Percentiles rank a stretch among this genome's conserved stretches.
phyloP scores from a whole-genome alignment of 2,329 filamentous ascomycete species.

The Neocucurbitaria cava region DNA sequence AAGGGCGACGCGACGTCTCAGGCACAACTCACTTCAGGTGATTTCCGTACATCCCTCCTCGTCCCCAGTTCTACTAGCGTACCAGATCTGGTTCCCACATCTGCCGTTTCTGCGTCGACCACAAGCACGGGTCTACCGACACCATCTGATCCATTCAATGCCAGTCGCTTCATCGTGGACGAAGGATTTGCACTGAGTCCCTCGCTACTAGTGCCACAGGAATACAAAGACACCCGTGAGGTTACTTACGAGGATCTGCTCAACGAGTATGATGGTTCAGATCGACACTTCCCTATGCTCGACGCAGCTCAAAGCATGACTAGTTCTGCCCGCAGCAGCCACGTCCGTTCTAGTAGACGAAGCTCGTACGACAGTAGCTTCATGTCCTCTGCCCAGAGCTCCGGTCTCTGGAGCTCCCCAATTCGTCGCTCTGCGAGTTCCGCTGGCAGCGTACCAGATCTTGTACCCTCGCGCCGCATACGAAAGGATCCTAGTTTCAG shows the following conservation, averaged over 20 bases:
- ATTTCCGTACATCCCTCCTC: conserved; percentile 36
- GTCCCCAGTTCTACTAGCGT: conserved; percentile 36
- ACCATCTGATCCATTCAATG: conserved; percentile 32
- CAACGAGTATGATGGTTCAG: conserved; percentile 53
- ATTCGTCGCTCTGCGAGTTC: conserved; percentile 48
- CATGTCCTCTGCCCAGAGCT: conserved; percentile 50
- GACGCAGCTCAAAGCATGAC: conserved; percentile 48
- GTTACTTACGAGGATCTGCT: conserved; percentile 48
- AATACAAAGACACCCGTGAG: conserved; percentile 45
- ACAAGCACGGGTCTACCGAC: conserved; percentile 35
- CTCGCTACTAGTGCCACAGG: conserved; percentile 43
- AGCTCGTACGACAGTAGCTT: conserved; percentile 65
- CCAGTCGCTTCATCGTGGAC: conserved; percentile 21
- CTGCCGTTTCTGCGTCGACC: conserved; percentile 45
- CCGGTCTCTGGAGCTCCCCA: conserved; percentile 43
- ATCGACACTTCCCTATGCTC: conserved; percentile 56
- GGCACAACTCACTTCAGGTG: conserved; percentile 22
- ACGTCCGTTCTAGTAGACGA: conserved; percentile 61
- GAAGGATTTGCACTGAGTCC: conserved; percentile 50
- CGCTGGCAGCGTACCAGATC: conserved; percentile 47
- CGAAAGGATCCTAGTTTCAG: conserved; percentile 39
- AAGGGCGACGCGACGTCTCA: conserved; percentile 6
- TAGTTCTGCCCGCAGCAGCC: conserved; percentile 57
- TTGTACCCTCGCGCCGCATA: conserved; percentile 44
- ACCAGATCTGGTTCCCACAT: conserved; percentile 44